A percentile compares a stretch with the other conserved stretches of the same genome.
phyloP scores from a whole-genome alignment of 106 monocot species.

The Vanilla planifolia region DNA sequence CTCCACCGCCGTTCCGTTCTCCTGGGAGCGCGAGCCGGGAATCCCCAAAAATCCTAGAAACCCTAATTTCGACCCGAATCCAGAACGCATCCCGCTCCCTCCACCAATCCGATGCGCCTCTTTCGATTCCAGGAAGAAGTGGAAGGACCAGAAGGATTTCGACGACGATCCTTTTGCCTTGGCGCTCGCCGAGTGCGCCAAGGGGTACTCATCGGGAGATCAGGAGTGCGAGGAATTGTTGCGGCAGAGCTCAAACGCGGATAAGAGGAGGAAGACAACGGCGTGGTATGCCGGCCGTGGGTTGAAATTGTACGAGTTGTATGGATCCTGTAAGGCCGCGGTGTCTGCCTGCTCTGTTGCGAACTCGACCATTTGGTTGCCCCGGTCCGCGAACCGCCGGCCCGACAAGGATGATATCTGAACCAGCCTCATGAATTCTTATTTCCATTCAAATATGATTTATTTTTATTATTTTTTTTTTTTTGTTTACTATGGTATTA shows the following conservation, averaged over 20 bases:
- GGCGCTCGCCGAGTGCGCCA: conserved; percentile 39
- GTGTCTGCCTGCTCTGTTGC: conserved; percentile 27
- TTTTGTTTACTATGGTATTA: too few species aligned
- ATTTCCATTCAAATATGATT: too few species aligned
- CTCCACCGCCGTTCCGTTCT: conserved; percentile 40
- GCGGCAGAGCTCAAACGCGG: neutral
- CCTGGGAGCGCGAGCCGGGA: conserved; percentile 47
- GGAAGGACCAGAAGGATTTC: neutral
- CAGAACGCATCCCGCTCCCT: conserved; percentile 14
- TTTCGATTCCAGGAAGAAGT: conserved; percentile 11
- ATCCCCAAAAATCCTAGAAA: conserved; percentile 23
- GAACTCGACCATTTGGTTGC: conserved; percentile 18
- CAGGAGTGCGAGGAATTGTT: neutral
- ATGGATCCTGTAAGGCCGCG: conserved; percentile 36
- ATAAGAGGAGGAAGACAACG: conserved; percentile 5
- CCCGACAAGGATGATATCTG: too few species aligned
- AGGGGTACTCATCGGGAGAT: neutral
- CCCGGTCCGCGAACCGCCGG: conserved; percentile 6
- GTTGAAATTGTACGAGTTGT: conserved; percentile 12
- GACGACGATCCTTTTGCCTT: conserved; percentile 28
- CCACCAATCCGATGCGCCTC: conserved; percentile 15
- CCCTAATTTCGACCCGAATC: neutral
- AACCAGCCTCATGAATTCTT: too few species aligned
- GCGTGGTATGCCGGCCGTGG: neutral
- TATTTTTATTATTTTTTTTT: too few species aligned